Evolutionary conservation across 169 alveolate genomes (phyloP).

Genomic region (Plasmodium billcollinsi): DNA sequence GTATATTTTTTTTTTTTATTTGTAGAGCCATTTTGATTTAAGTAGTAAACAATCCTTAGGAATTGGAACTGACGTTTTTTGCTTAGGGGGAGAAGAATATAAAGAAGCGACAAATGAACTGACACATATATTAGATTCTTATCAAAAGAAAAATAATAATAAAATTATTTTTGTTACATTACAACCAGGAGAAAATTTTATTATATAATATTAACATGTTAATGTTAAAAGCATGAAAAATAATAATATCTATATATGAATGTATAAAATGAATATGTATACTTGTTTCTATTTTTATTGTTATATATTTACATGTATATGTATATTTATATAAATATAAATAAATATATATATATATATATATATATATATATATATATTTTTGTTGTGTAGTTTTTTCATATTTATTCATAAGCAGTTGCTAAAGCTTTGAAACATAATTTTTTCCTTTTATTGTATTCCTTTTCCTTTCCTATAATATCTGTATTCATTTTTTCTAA

Average conservation of each 20-base stretch:
- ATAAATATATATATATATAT: not conserved
- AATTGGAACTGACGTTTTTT: conserved; percentile 73
- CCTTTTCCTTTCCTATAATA: conserved; percentile 61
- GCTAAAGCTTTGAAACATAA: conserved; percentile 72
- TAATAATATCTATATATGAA: not conserved
- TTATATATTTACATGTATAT: not conserved
- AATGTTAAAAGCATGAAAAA: not conserved
- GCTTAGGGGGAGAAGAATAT: conserved; percentile 75
- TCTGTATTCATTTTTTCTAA: conserved; percentile 67
- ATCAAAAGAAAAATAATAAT: conserved; percentile 57
- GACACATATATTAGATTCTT: not conserved
- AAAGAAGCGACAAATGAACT: conserved; percentile 70
- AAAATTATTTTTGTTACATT: conserved; percentile 65
- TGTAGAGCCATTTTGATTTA: conserved; percentile 66
- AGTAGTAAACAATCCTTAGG: conserved; percentile 57
- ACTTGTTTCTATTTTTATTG: not conserved
- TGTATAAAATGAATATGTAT: too few species aligned
- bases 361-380: too few species aligned
- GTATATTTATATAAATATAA: conserved; percentile 11
- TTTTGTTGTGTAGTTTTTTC: not conserved
- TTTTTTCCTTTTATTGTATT: conserved; percentile 69
- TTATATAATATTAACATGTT: conserved; percentile 5
- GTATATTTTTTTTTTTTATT: not conserved
- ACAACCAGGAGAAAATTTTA: conserved; percentile 68
- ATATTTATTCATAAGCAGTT: conserved; percentile 66